phyloP scores from a whole-genome alignment of 768 basidiomycete genomes.

The Leccinum broughii region DNA sequence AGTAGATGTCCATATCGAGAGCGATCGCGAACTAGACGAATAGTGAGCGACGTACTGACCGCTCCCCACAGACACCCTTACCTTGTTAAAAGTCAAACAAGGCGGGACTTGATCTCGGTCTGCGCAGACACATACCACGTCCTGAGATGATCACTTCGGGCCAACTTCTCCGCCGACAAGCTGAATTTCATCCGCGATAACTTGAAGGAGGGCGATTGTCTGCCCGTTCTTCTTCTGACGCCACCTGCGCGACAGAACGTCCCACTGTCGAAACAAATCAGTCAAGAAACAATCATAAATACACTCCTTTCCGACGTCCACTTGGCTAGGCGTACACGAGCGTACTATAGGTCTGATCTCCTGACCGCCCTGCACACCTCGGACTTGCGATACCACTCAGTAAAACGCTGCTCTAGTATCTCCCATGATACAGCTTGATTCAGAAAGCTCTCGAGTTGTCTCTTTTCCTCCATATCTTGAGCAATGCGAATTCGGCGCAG shows the following conservation, averaged over 20 bases:
- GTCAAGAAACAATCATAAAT: no score
- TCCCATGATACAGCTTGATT: no score
- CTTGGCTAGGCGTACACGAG: no score
- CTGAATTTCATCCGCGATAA: slow-evolving; percentile 91
- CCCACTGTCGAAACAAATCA: slow-evolving; percentile 44
- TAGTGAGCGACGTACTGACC: no score
- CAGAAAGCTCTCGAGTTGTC: not conserved
- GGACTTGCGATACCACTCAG: no score
- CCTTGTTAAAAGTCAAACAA: not conserved
- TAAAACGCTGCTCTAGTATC: no score
- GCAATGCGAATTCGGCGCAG: not conserved
- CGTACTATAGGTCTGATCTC: no score
- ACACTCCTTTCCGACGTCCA: no score
- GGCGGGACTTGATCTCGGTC: not conserved
- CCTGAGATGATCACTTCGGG: slow-evolving; percentile 93
- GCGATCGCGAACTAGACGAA: no score
- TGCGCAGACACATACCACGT: slow-evolving; percentile 75
- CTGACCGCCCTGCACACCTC: no score
- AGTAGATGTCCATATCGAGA: no score
- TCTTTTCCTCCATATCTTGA: not conserved
- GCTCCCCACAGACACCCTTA: no score
- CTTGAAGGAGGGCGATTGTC: slow-evolving; percentile 71
- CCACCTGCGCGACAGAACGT: slow-evolving; percentile 90
- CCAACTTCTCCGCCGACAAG: slow-evolving; percentile 92
- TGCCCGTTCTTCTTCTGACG: slow-evolving; percentile 94